These are phyloP conservation scores for Colletotrichum karsti DNA, from an alignment of 2,329 filamentous ascomycete genomes.

Conservation along the genomic window DNA sequence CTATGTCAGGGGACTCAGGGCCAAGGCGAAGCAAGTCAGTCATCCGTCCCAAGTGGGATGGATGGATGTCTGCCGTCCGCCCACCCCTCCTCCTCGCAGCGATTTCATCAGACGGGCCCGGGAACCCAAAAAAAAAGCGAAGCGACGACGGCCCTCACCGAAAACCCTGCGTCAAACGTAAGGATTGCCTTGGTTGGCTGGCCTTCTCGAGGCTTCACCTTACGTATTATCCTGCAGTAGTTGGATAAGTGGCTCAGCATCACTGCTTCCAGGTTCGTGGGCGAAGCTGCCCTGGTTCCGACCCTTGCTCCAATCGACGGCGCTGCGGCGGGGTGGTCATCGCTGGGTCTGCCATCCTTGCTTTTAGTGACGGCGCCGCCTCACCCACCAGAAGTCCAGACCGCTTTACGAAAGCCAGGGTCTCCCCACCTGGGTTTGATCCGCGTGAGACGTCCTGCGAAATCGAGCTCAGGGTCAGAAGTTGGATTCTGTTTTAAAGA, in stretches of 20 bases:
- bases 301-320: slow-evolving; percentile 13
- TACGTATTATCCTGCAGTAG: neutral
- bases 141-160: slow-evolving; percentile 11
- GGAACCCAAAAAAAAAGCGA: neutral
- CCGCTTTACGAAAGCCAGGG: slow-evolving; percentile 8
- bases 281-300: slow-evolving; percentile 24
- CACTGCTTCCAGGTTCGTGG: slow-evolving; percentile 14
- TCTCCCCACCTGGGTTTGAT: slow-evolving; percentile 12
- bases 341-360: slow-evolving; percentile 19
- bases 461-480: neutral
- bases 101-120: slow-evolving; percentile 19
- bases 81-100: slow-evolving; percentile 3
- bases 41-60: slow-evolving; percentile 3
- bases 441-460: slow-evolving; percentile 10
- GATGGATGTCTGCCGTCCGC: neutral
- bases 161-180: neutral
- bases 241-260: slow-evolving; percentile 12
- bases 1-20: slow-evolving; percentile 8
- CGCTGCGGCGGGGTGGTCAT: neutral
- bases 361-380: neutral
- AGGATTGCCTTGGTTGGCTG: slow-evolving; percentile 3
- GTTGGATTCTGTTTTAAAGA: neutral
- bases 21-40: slow-evolving; percentile 17
- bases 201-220: neutral
- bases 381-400: slow-evolving; percentile 9